Evolutionary conservation across 2,329 filamentous ascomycete genomes (phyloP).

Genomic region (Microdochium bolleyi): DNA sequence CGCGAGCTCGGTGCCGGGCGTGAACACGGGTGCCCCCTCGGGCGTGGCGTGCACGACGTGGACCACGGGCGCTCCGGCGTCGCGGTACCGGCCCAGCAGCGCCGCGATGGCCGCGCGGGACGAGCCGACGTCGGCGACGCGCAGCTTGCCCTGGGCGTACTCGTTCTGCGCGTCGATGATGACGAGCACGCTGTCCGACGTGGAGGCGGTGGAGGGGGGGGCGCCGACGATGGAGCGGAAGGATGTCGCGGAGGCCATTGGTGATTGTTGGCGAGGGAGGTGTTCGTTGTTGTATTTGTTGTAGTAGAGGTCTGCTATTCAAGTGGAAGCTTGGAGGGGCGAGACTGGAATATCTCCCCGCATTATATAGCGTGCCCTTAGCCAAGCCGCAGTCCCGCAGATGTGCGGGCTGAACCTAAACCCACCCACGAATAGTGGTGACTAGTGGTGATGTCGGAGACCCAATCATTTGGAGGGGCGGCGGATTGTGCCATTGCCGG

Average conservation of each 20-base stretch:
- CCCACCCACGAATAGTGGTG: too few species aligned
- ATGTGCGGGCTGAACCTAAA: too few species aligned
- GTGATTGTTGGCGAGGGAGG: too few species aligned
- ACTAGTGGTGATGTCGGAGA: too few species aligned
- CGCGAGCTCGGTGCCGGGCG: constrained; percentile 49
- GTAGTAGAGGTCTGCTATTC: too few species aligned
- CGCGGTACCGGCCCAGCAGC: constrained; percentile 54
- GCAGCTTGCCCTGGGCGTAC: constrained; percentile 50
- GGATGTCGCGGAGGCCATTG: constrained; percentile 5
- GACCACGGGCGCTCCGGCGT: constrained; percentile 39
- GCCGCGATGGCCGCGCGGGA: constrained; percentile 48
- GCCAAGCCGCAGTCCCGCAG: too few species aligned
- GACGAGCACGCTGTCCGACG: constrained; percentile 50
- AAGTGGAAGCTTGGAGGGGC: too few species aligned
- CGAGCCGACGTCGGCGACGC: constrained; percentile 41
- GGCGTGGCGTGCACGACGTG: constrained; percentile 55
- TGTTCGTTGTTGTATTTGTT: too few species aligned
- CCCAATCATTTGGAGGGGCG: too few species aligned
- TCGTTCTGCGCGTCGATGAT: constrained; percentile 69
- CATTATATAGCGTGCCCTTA: too few species aligned
- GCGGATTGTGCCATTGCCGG: too few species aligned
- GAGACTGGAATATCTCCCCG: too few species aligned
- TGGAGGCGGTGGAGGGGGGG: constrained; percentile 44
- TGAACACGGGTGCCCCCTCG: constrained; percentile 58
- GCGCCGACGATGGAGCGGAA: constrained; percentile 46